Percentiles rank a stretch among this genome's conserved stretches.
Conservation (phyloP, 805 yeast genomes). For the Lipomyces starkeyi region DNA sequence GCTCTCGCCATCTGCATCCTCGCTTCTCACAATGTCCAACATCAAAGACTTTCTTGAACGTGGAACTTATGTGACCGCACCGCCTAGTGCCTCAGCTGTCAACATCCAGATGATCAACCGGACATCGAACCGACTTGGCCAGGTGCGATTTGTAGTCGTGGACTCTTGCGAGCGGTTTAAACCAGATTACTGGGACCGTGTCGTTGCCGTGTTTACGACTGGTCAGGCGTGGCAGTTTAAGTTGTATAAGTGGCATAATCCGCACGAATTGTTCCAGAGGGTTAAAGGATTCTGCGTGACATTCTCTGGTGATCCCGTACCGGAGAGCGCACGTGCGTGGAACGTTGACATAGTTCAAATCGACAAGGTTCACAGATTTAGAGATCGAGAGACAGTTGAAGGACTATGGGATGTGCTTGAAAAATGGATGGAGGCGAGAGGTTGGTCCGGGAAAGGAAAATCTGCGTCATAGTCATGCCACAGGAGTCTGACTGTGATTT, state of each 20-base stretch:
- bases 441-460: constrained; percentile 50
- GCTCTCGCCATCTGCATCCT: constrained; percentile 79
- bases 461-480: neutral
- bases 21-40: constrained; percentile 67
- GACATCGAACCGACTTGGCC: constrained; percentile 60
- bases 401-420: constrained; percentile 86
- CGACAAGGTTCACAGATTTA: constrained; percentile 73
- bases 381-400: constrained; percentile 85
- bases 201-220: constrained; percentile 92
- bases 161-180: constrained; percentile 87
- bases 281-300: constrained; percentile 82
- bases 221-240: constrained; percentile 98
- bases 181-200: constrained; percentile 98
- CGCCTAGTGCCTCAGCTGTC: constrained; percentile 41
- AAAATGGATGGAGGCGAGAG: constrained; percentile 69
- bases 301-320: constrained; percentile 79
- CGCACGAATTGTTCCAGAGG: constrained; percentile 78
- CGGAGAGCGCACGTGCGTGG: constrained; percentile 81
- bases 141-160: constrained; percentile 75
- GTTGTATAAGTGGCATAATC: constrained; percentile 81
- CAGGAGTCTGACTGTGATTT: too few relatives aligned
- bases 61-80: constrained; percentile 65
- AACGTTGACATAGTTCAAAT: constrained; percentile 79
- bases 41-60: constrained; percentile 73
- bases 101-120: constrained; percentile 60